A percentile compares a stretch with the other conserved stretches of the same genome.
These are phyloP conservation scores for sweet orange (Citrus sinensis) DNA, from an alignment of 345 rosid genomes.

Conservation along the genomic window DVS_A1.0 CM039167.1:10285001-10285500, in stretches of 20 bases:
- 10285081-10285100: no score
- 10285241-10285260: no score
- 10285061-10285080: no score
- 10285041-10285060: no score
- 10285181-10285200: background rate
- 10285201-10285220: background rate
- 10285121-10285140: no score
- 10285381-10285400: slow-evolving; percentile 1
- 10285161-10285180: no score
- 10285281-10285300: slow-evolving; percentile 29
- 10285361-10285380: slow-evolving; percentile 24
- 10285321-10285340: background rate
- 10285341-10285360: background rate
- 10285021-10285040: no score
- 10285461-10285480: background rate
- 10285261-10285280: no score
- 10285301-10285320: slow-evolving; percentile 22
- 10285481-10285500: background rate
- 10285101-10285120: no score
- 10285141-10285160: no score
- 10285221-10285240: background rate
- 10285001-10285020: background rate
- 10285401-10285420: slow-evolving; percentile 16
- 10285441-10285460: background rate
- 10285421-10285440: background rate